These are phyloP conservation scores for Nicotiana tomentosiformis DNA, from an alignment of 257 asterid species.

Conservation along the genomic window DNA sequence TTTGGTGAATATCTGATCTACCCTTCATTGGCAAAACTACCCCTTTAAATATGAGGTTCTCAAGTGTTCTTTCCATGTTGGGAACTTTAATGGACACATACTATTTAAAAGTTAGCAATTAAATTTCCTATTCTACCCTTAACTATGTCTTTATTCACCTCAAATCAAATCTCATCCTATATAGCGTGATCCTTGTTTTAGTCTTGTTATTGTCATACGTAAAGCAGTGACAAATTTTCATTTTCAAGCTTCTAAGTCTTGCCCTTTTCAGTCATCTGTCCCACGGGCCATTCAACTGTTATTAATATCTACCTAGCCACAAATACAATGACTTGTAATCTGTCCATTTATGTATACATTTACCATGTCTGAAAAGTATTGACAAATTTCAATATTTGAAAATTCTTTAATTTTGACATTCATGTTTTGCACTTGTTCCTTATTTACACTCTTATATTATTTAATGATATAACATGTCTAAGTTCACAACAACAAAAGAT, in stretches of 20 bases:
- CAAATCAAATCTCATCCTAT: neutral
- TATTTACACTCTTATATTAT: neutral
- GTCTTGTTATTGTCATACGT: constrained; percentile 24
- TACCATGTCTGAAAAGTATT: no score
- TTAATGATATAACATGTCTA: neutral
- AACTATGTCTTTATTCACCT: neutral
- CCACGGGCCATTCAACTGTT: neutral
- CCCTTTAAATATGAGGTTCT: constrained; percentile 37
- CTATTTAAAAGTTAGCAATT: neutral
- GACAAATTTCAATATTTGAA: neutral
- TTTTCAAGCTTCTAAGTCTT: constrained; percentile 26
- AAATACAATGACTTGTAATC: neutral
- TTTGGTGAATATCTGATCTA: neutral
- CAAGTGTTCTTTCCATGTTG: neutral
- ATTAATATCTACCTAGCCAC: neutral
- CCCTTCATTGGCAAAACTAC: constrained; percentile 23
- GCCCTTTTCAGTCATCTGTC: constrained; percentile 18
- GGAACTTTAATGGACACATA: neutral
- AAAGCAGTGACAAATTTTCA: constrained; percentile 28
- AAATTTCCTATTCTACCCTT: constrained; percentile 26
- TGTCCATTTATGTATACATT: neutral
- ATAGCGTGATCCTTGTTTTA: neutral
- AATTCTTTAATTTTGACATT: neutral
- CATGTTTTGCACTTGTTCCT: neutral
- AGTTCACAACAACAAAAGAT: neutral